A percentile compares a stretch with the other conserved stretches of the same genome.
These are phyloP conservation scores for Piromyces finnis DNA, from an alignment of 192 early-diverging fungal species.

Conservation along the genomic window DNA sequence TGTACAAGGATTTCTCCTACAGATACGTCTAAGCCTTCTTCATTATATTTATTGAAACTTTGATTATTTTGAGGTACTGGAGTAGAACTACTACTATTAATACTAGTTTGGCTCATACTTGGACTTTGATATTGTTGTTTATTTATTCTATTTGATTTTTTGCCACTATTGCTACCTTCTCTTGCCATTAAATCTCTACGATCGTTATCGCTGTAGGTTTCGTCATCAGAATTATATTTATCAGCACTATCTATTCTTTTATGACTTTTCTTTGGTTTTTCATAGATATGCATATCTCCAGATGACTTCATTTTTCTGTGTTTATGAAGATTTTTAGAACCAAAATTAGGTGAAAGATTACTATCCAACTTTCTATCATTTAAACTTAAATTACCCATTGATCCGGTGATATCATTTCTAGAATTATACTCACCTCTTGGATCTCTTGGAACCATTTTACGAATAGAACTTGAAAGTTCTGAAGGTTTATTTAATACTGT, in stretches of 20 bases:
- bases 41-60: neutral
- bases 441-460: neutral
- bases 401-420: neutral
- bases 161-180: neutral
- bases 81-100: too few relatives aligned
- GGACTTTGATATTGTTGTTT: neutral
- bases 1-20: constrained; percentile 26
- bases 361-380: neutral
- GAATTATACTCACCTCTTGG: neutral
- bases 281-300: neutral
- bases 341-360: neutral
- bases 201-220: neutral
- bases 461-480: neutral
- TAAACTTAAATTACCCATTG: neutral
- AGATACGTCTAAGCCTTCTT: constrained; percentile 17
- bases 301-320: neutral
- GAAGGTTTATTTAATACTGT: neutral
- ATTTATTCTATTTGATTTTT: neutral
- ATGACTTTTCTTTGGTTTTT: neutral
- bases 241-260: neutral
- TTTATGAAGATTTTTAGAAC: neutral
- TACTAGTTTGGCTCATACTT: neutral
- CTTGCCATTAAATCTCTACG: neutral
- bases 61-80: neutral
- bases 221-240: neutral